A percentile compares a stretch with the other conserved stretches of the same genome.
phyloP scores from a whole-genome alignment of 108 stramenopile species.

The Nitzschia sp. region DNA sequence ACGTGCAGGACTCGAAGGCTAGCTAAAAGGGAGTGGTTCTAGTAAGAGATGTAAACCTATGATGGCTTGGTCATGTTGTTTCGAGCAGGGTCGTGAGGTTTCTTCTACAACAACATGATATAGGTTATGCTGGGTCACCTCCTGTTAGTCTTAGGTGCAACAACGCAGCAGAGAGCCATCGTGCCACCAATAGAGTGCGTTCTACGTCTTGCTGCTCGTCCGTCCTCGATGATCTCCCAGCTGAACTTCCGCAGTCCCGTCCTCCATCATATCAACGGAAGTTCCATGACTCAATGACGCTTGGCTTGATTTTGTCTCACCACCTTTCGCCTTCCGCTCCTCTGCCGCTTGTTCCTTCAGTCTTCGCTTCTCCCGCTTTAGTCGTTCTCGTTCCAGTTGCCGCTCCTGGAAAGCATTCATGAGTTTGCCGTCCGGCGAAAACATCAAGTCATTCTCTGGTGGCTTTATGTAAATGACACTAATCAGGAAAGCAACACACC shows the following conservation, averaged over 20 bases:
- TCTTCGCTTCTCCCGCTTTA: constrained; percentile 16
- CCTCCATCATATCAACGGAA: neutral
- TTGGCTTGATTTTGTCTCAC: neutral
- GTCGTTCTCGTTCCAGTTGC: constrained; percentile 15
- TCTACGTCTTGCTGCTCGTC: no score
- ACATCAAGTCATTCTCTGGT: constrained; percentile 20
- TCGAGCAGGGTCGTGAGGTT: no score
- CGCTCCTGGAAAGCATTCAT: constrained; percentile 32
- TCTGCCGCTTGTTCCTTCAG: constrained; percentile 3
- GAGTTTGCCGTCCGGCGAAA: constrained; percentile 26
- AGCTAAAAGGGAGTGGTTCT: no score
- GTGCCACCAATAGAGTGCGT: no score
- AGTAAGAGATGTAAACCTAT: no score
- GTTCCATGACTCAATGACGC: neutral
- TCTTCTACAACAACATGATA: no score
- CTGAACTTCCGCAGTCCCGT: constrained; percentile 4
- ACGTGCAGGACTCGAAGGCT: no score
- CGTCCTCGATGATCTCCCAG: neutral
- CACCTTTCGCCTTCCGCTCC: neutral
- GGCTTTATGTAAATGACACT: constrained; percentile 40
- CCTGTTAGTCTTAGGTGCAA: no score
- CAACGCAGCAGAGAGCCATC: no score
- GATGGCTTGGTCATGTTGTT: no score
- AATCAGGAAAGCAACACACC: constrained; percentile 41
- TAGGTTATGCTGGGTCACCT: no score